A percentile compares a stretch with the other conserved stretches of the same genome.
Evolutionary conservation across 495 filamentous ascomycete species (phyloP).

Genomic region (Clavariopsis aquatica): DNA sequence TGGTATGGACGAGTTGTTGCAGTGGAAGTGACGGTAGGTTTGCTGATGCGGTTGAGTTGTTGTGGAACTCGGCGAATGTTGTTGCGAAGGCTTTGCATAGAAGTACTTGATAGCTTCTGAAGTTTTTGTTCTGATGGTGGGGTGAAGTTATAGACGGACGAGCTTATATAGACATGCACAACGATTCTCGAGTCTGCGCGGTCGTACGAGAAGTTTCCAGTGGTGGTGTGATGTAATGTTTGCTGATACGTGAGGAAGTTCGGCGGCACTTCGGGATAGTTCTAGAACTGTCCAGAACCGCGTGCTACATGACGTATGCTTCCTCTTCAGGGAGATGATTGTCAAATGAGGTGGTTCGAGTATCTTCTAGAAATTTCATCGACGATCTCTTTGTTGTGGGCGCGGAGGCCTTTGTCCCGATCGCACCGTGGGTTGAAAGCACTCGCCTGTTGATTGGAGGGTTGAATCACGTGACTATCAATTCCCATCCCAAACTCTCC

Average conservation of each 20-base stretch:
- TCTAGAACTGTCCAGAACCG: conserved; percentile 14
- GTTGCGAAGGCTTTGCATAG: conserved; percentile 33
- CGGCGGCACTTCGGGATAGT: conserved; percentile 13
- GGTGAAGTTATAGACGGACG: neutral
- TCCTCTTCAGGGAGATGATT: neutral
- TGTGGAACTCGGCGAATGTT: conserved; percentile 24
- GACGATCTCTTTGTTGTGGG: neutral
- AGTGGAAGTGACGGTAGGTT: conserved; percentile 7
- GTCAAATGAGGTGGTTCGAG: neutral
- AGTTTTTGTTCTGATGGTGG: conserved; percentile 24
- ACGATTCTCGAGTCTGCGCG: neutral
- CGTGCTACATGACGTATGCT: neutral
- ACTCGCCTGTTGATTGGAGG: neutral
- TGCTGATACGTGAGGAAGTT: conserved; percentile 20
- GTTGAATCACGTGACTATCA: neutral
- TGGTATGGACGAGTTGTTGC: conserved; percentile 11
- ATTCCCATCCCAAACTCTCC: neutral
- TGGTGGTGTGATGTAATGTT: conserved; percentile 10
- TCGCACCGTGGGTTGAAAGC: neutral
- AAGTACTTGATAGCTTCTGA: conserved; percentile 1
- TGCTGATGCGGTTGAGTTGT: conserved; percentile 30
- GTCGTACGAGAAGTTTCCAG: neutral
- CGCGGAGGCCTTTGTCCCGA: neutral
- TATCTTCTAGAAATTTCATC: neutral
- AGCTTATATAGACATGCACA: conserved; percentile 27